These are phyloP conservation scores for Didymella segeticola DNA, from an alignment of 2,329 filamentous ascomycete species.

Conservation along the genomic window DNA sequence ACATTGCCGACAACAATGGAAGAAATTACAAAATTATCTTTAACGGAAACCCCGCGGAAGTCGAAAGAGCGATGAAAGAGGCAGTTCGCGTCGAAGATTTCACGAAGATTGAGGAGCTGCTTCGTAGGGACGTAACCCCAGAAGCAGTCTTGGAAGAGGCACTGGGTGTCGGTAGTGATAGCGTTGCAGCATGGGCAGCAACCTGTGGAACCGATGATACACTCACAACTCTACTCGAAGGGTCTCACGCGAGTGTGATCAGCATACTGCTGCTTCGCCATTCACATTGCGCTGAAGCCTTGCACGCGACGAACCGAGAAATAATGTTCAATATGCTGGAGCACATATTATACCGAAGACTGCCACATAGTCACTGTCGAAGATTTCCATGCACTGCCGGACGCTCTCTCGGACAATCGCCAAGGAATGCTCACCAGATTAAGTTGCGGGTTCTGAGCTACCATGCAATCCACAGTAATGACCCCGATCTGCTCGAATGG, in stretches of 20 bases:
- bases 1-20: no score
- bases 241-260: background rate
- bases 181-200: no score
- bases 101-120: no score
- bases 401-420: no score
- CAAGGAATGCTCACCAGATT: background rate
- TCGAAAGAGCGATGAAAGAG: no score
- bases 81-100: no score
- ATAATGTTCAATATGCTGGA: background rate
- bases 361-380: background rate
- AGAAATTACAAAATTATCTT: no score
- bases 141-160: no score
- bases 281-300: background rate
- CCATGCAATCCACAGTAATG: background rate
- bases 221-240: background rate
- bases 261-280: background rate
- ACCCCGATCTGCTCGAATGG: background rate
- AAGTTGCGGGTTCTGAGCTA: background rate
- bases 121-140: no score
- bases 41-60: no score
- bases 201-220: no score
- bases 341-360: background rate
- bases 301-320: background rate
- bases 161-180: no score
- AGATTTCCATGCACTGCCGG: background rate